phyloP scores from a whole-genome alignment of 1,284 basidiomycete genomes.

The Baeospora myosura region DNA sequence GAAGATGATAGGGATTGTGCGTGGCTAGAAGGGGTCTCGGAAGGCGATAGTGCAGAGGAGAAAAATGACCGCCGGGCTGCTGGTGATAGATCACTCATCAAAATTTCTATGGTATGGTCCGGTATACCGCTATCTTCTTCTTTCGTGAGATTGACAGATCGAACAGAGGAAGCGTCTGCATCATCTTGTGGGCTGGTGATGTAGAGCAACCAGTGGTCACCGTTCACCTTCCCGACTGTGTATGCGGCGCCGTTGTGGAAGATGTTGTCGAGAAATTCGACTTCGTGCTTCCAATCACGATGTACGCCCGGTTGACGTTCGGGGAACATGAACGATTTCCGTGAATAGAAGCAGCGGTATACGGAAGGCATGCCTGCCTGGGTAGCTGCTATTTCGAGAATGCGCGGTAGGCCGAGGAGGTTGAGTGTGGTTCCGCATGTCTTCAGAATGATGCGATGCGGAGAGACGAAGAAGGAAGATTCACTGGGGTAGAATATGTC shows the following conservation, averaged over 20 bases:
- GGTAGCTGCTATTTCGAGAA: constrained; percentile 82
- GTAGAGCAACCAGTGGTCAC: constrained; percentile 98
- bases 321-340: constrained; percentile 99
- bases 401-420: constrained; percentile 86
- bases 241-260: constrained; percentile 89
- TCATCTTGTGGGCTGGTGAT: constrained; percentile 60
- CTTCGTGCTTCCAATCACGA: constrained; percentile 91
- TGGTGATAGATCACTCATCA: constrained; percentile 92
- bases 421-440: constrained; percentile 99
- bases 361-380: constrained; percentile 73
- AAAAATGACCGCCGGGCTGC: constrained; percentile 76
- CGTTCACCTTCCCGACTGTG: constrained; percentile 96
- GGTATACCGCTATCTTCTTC: constrained; percentile 26
- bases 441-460: constrained; percentile 96
- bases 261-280: constrained; percentile 84
- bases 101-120: constrained; percentile 96
- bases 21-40: constrained; percentile 47
- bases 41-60: constrained; percentile 36
- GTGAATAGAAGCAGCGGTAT: constrained; percentile 92
- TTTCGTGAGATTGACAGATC: constrained; percentile 15
- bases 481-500: constrained; percentile 53
- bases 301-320: constrained; percentile 94
- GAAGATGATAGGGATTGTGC: constrained; percentile 64
- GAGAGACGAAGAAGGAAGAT: constrained; percentile 93
- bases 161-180: constrained; percentile 23